phyloP scores from a whole-genome alignment of 805 yeast species.

The Ogataea parapolymorpha region DNA sequence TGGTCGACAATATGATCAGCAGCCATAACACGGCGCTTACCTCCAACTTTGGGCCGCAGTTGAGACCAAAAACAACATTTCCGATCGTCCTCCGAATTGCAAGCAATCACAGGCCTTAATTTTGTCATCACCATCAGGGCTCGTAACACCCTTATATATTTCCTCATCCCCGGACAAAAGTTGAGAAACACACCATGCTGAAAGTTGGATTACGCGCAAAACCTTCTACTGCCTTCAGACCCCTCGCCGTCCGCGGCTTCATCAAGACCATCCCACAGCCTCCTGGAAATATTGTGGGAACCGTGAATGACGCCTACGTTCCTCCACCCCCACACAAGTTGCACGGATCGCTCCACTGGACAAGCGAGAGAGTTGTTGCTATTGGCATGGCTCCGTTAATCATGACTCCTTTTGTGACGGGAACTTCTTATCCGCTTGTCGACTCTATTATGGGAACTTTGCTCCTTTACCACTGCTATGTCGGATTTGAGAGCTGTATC shows the following conservation, averaged over 20 bases:
- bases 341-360: slow-evolving; percentile 76
- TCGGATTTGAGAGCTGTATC: slow-evolving; percentile 75
- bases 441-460: slow-evolving; percentile 58
- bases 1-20: background rate
- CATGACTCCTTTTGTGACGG: slow-evolving; percentile 57
- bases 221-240: slow-evolving; percentile 7
- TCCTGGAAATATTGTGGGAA: slow-evolving; percentile 69
- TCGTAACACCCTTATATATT: slow-evolving; percentile 6
- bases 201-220: slow-evolving; percentile 9
- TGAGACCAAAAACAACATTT: background rate
- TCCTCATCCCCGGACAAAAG: slow-evolving; percentile 5
- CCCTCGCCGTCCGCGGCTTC: slow-evolving; percentile 19
- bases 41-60: background rate
- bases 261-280: slow-evolving; percentile 49
- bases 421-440: slow-evolving; percentile 47
- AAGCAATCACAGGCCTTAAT: slow-evolving; percentile 9
- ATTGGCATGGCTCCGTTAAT: slow-evolving; percentile 62
- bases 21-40: background rate
- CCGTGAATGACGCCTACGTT: slow-evolving; percentile 68
- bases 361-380: slow-evolving; percentile 60
- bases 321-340: slow-evolving; percentile 52
- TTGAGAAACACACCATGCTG: slow-evolving; percentile 2
- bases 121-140: slow-evolving; percentile 9
- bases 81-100: slow-evolving; percentile 8
- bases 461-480: slow-evolving; percentile 60